Conservation (phyloP, 1,284 basidiomycete genomes). For the Pisolithus thermaeus region DNA sequence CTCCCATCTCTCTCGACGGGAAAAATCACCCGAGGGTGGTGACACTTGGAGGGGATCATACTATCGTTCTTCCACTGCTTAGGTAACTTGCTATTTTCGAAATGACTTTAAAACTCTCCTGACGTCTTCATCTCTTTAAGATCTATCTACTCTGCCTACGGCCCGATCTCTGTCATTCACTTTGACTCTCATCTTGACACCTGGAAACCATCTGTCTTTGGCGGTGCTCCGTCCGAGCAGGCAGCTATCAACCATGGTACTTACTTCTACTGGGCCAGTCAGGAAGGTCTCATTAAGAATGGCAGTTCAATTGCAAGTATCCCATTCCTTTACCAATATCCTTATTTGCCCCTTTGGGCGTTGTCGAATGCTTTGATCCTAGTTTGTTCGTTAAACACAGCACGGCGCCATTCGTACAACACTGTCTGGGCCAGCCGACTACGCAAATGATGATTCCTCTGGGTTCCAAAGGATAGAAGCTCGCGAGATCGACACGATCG, state of each 20-base stretch:
- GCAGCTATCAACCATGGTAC: constrained; percentile 72
- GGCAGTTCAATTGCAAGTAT: constrained; percentile 79
- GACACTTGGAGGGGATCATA: constrained; percentile 76
- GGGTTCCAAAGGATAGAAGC: constrained; percentile 71
- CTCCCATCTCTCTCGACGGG: constrained; percentile 52
- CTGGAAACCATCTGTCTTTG: constrained; percentile 69
- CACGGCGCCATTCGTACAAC: constrained; percentile 77
- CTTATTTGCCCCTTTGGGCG: constrained; percentile 15
- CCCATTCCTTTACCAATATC: constrained; percentile 23
- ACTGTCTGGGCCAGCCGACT: constrained; percentile 64
- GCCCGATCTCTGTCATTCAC: constrained; percentile 71
- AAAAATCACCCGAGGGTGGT: constrained; percentile 64
- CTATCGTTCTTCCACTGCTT: constrained; percentile 60
- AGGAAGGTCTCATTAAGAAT: constrained; percentile 69
- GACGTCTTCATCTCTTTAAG: constrained; percentile 34
- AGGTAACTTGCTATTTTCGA: constrained; percentile 11
- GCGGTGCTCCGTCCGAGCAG: constrained; percentile 60
- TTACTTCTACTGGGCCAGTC: constrained; percentile 74
- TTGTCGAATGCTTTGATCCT: constrained; percentile 55
- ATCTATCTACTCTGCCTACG: constrained; percentile 64
- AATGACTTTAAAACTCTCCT: constrained; percentile 9
- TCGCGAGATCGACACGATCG: constrained; percentile 70
- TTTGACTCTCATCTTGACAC: constrained; percentile 76
- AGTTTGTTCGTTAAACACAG: constrained; percentile 53
- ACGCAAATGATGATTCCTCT: constrained; percentile 59